Conservation (phyloP, 1,284 basidiomycete genomes). For the Athelia sp. region DNA sequence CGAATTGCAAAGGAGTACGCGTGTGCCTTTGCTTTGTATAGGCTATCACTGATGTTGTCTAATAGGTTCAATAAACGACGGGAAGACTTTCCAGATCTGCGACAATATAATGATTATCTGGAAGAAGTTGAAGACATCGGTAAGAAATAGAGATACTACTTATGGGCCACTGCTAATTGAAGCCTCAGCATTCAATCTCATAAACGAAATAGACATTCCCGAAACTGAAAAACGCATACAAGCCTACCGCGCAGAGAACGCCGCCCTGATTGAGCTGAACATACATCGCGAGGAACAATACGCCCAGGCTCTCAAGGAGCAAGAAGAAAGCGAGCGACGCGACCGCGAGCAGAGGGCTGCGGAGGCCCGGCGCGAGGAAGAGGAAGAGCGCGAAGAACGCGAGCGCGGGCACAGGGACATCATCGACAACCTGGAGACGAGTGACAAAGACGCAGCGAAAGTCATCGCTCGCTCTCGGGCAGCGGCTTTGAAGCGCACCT, state of each 20-base stretch:
- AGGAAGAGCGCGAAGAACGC: constrained; percentile 72
- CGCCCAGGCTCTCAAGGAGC: constrained; percentile 61
- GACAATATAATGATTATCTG: constrained; percentile 93
- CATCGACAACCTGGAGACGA: constrained; percentile 75
- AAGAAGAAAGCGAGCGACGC: constrained; percentile 67
- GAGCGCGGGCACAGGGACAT: constrained; percentile 72
- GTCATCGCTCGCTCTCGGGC: constrained; percentile 68
- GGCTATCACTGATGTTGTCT: constrained; percentile 3
- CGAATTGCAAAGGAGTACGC: constrained; percentile 79
- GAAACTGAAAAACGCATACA: constrained; percentile 83
- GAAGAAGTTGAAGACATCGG: constrained; percentile 96
- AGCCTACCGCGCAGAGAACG: constrained; percentile 78
- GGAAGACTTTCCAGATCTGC: constrained; percentile 83
- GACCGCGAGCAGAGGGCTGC: constrained; percentile 72
- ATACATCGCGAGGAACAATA: constrained; percentile 74
- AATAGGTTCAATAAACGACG: constrained; percentile 87
- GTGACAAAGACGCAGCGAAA: constrained; percentile 61
- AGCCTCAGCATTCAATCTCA: constrained; percentile 85
- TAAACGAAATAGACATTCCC: constrained; percentile 85
- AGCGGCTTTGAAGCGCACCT: constrained; percentile 53
- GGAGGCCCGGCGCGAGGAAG: constrained; percentile 64
- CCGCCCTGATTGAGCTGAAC: constrained; percentile 75
- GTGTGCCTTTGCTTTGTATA: not conserved
- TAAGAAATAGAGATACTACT: constrained; percentile 33
- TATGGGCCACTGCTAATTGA: constrained; percentile 4